Percentiles rank a stretch among this genome's conserved stretches.
These are phyloP conservation scores for Calonectria hawksworthii DNA, from an alignment of 2,329 filamentous ascomycete species.

Conservation along the genomic window DNA sequence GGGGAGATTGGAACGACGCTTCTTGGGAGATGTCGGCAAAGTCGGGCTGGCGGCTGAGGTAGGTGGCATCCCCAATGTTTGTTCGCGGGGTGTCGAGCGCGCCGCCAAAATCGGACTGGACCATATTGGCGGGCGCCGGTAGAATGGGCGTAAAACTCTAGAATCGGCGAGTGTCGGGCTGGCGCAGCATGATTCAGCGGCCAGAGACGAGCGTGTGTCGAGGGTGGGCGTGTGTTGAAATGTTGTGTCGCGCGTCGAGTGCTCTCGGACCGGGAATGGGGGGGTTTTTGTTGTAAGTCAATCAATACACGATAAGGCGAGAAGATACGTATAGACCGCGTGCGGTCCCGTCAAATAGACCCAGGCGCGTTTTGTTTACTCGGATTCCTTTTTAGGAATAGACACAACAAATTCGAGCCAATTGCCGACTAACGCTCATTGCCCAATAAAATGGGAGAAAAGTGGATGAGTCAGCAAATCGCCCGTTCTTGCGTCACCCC, in stretches of 20 bases:
- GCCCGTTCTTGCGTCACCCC: conserved; percentile 33
- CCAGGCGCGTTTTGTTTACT: conserved; percentile 60
- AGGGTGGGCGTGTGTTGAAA: not conserved
- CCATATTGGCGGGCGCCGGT: conserved; percentile 62
- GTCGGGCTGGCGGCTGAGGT: conserved; percentile 77
- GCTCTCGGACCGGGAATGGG: conserved; percentile 16
- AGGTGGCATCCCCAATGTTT: conserved; percentile 86
- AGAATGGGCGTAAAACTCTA: conserved; percentile 33
- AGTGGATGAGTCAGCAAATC: conserved; percentile 21
- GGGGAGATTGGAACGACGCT: conserved; percentile 86
- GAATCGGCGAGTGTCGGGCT: conserved; percentile 32
- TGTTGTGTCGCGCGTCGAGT: conserved; percentile 21
- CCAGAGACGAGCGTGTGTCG: conserved; percentile 5
- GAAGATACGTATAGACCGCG: conserved; percentile 35
- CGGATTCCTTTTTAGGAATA: conserved; percentile 52
- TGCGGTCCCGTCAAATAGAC: conserved; percentile 33
- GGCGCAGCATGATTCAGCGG: conserved; percentile 39
- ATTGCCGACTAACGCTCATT: conserved; percentile 11
- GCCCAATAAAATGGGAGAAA: conserved; percentile 19
- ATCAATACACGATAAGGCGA: conserved; percentile 36
- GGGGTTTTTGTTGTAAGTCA: conserved; percentile 39
- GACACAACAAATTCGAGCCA: conserved; percentile 40
- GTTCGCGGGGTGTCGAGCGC: conserved; percentile 89
- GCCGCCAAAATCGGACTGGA: conserved; percentile 71
- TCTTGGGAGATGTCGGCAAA: conserved; percentile 87